Evolutionary conservation across 2,329 filamentous ascomycete genomes (phyloP).

Genomic region (Ascochyta pisi): DNA sequence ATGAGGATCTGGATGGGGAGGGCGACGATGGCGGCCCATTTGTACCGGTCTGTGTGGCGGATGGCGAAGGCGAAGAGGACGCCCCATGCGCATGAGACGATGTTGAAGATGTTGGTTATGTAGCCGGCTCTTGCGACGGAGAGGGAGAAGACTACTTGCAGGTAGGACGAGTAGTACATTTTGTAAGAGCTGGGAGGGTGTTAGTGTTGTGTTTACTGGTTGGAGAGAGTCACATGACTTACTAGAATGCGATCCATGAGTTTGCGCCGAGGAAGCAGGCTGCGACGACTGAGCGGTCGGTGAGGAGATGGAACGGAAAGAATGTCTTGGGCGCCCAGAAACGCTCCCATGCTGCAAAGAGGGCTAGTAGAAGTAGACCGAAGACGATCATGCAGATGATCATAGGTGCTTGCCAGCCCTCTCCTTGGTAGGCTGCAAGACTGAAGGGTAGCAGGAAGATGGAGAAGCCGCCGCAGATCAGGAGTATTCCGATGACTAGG

Average conservation of each 20-base stretch:
- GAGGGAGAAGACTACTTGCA: constrained; percentile 46
- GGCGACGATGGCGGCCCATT: constrained; percentile 30
- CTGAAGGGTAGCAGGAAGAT: constrained; percentile 73
- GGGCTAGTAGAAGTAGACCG: constrained; percentile 39
- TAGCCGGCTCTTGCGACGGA: constrained; percentile 26
- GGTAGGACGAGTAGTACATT: constrained; percentile 45
- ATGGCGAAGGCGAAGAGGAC: constrained; percentile 28
- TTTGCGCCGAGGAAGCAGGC: constrained; percentile 52
- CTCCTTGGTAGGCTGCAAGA: constrained; percentile 48
- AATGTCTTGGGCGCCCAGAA: constrained; percentile 49
- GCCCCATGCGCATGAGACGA: constrained; percentile 29
- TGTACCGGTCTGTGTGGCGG: constrained; percentile 32
- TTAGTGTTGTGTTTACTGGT: too few species aligned
- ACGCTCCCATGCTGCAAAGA: constrained; percentile 48
- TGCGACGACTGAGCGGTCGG: constrained; percentile 57
- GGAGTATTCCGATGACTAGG: constrained; percentile 63
- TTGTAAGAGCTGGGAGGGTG: constrained; percentile 32
- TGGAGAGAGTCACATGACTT: constrained; percentile 9
- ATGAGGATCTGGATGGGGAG: constrained; percentile 36
- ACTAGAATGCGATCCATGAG: constrained; percentile 33
- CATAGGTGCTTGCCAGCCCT: constrained; percentile 40
- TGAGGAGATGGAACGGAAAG: constrained; percentile 55
- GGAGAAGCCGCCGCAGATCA: constrained; percentile 65
- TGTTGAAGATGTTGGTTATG: constrained; percentile 32
- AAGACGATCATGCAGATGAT: constrained; percentile 50